Evolutionary conservation across 345 rosid genomes (phyloP).

Genomic region (Populus ilicifolia): DNA sequence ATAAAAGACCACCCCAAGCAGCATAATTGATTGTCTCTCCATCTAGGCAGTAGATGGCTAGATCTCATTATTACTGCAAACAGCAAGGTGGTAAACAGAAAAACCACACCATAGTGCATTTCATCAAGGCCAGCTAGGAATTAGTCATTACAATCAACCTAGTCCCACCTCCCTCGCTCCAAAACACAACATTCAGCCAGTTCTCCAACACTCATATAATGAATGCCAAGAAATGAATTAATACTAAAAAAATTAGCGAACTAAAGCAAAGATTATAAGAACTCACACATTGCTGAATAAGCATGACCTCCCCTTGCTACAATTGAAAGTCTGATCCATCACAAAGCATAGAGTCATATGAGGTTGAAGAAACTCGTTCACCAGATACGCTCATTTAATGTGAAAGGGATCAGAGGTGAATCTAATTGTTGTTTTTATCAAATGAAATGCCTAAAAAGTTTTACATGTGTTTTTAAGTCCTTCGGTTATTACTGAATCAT

Average conservation of each 20-base stretch:
- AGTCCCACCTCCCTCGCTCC: neutral
- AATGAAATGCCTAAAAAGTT: neutral
- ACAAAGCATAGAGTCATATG: slow-evolving; percentile 15
- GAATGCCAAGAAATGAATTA: neutral
- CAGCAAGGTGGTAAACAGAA: neutral
- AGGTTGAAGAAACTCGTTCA: neutral
- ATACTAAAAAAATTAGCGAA: neutral
- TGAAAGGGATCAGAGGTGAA: neutral
- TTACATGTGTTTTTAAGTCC: too few species aligned
- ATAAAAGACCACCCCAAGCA: neutral
- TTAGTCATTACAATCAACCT: neutral
- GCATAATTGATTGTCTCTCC: neutral
- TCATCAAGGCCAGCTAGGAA: neutral
- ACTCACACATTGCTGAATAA: slow-evolving; percentile 46
- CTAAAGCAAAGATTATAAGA: slow-evolving; percentile 3
- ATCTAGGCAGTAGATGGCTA: neutral
- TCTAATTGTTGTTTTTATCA: neutral
- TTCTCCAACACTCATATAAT: neutral
- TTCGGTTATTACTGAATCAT: too few species aligned
- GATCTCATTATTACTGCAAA: neutral
- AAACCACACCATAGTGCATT: neutral
- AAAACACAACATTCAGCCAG: neutral
- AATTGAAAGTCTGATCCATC: slow-evolving; percentile 32
- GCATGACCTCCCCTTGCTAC: slow-evolving; percentile 43
- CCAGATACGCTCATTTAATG: neutral